These are phyloP conservation scores for Pythium periplocum DNA, from an alignment of 352 stramenopile genomes.

Conservation along the genomic window DNA sequence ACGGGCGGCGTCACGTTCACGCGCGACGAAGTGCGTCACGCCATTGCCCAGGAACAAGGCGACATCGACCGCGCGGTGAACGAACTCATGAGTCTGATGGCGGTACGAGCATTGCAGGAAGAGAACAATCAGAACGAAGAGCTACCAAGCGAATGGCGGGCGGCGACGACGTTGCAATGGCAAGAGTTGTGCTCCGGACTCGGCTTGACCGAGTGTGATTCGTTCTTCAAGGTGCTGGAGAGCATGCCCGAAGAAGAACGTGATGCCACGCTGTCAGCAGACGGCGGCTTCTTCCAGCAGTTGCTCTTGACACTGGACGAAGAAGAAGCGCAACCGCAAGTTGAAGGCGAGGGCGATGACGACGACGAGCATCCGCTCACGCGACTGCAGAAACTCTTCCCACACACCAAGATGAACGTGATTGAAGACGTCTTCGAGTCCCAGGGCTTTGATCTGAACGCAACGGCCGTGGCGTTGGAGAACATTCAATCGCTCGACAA, in stretches of 20 bases:
- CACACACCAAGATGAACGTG: conserved; percentile 47
- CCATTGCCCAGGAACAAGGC: conserved; percentile 25
- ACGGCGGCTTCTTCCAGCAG: conserved; percentile 64
- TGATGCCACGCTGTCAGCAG: conserved; percentile 30
- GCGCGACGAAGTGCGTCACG: conserved; percentile 26
- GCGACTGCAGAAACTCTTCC: conserved; percentile 47
- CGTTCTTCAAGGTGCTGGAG: conserved; percentile 44
- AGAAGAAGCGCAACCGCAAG: conserved; percentile 20
- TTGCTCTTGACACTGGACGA: conserved; percentile 53
- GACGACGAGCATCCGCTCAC: conserved; percentile 46
- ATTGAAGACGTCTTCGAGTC: conserved; percentile 61
- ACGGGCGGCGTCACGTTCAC: conserved; percentile 16
- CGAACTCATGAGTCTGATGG: conserved; percentile 54
- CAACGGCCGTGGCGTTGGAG: conserved; percentile 40
- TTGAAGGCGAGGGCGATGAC: conserved; percentile 7
- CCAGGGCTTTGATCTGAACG: conserved; percentile 50
- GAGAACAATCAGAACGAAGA: conserved; percentile 30
- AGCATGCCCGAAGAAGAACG: conserved; percentile 36
- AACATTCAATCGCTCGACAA: conserved; percentile 48
- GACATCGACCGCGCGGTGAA: conserved; percentile 51
- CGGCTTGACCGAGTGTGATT: conserved; percentile 40
- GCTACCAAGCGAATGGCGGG: conserved; percentile 1
- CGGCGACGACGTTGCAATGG: conserved; percentile 35
- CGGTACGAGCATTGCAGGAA: conserved; percentile 36
- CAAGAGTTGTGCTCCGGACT: conserved; percentile 49